Evolutionary conservation across 108 stramenopile genomes (phyloP), one percentile per base, ranked within the genome.

Genomic region (Cyclotella baltica): DNA sequence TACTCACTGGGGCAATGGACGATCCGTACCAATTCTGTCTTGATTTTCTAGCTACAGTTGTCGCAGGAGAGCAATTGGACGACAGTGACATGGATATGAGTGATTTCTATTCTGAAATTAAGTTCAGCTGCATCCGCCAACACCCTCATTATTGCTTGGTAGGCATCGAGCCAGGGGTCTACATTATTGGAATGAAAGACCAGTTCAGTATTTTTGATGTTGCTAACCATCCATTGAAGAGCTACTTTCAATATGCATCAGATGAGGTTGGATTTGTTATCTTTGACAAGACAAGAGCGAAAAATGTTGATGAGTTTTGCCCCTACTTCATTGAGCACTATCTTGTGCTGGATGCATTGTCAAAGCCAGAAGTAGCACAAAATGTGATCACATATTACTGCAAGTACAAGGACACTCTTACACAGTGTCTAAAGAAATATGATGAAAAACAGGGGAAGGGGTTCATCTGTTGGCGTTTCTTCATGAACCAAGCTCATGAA

Each of bases 181-280:
- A 81, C 80, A 47, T 87, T 9, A 81, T 87, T 57, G 86, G 86
- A 19, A 87, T 84, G 86, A 87, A 87, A 53, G 86, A 87, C 62
- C 86, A 87, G 34, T 87, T 87, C 76, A 87, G 84, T 43, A 59
- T 65, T 27, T 66, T 73, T 62, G 86, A 84, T 34, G 33, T 59
- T 28, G 52, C 57, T 51, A 53, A 53, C 31, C 77, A 80, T 23
- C 86, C 77, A 13, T 47, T 87, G 43, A 59, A 67, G 20, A 43
- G 43, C 28, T 37, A 51, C 23, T 70, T 81, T 27, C 86, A 75
- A 67, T 87, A 62, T 70, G 78, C 80, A 29, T 33, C 65, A 10
- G 86, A 87, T 62, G 86, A 87, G 28, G 55, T 75, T 70, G 86
- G 86, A 27, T 87, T 87, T 55, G 59, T 87, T 30, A 37, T 87